Conservation (phyloP, 768 basidiomycete species). For the Kwoniella botswanensis region DNA sequence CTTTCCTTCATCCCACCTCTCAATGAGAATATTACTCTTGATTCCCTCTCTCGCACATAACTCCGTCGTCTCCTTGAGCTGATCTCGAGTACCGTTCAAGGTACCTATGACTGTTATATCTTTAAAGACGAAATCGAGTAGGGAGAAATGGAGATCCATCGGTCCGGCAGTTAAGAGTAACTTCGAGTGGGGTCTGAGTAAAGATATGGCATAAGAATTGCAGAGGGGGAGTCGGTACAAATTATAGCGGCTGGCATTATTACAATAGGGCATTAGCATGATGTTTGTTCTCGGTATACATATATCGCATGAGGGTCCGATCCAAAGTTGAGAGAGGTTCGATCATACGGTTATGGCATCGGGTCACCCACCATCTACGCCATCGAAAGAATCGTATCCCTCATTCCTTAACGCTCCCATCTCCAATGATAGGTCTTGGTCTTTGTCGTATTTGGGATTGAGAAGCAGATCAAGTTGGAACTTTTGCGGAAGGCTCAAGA, state of each 20-base stretch:
- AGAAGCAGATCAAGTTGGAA: conserved; percentile 1
- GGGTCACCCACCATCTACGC: not conserved
- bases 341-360: too few relatives aligned
- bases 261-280: too few relatives aligned
- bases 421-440: not conserved
- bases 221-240: not conserved
- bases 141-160: not conserved
- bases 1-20: conserved; percentile 1
- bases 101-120: not conserved
- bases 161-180: conserved; percentile 13
- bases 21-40: not conserved
- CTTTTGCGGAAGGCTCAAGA: not conserved
- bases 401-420: not conserved
- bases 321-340: too few relatives aligned
- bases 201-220: not conserved
- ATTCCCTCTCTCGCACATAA: conserved; percentile 1
- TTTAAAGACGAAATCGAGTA: conserved; percentile 4
- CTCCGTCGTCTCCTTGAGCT: not conserved
- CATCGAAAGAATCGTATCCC: not conserved
- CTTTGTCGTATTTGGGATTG: not conserved
- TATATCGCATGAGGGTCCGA: too few relatives aligned
- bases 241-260: not conserved
- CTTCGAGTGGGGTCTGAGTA: not conserved
- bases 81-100: not conserved
- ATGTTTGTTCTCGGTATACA: too few relatives aligned